Percentiles rank a stretch among this genome's conserved stretches.
These are phyloP conservation scores for Pythium vanterpoolii DNA, from an alignment of 352 stramenopile genomes.

Conservation along the genomic window DNA sequence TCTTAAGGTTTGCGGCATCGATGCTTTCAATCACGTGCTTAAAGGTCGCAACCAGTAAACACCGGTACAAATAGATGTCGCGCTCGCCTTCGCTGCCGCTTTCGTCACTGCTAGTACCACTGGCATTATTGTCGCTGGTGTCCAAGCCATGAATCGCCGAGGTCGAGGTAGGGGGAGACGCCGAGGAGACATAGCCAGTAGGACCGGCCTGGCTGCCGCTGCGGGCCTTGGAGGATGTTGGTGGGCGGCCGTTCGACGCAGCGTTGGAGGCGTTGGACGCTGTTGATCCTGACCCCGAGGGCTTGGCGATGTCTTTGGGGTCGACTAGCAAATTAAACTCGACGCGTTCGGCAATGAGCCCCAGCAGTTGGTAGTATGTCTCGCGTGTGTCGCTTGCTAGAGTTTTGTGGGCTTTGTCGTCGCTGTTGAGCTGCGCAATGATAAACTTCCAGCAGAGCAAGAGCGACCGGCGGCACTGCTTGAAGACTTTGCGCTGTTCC, in stretches of 20 bases:
- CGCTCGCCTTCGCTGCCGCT: slow-evolving; percentile 41
- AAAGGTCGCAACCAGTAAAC: slow-evolving; percentile 70
- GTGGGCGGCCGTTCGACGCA: slow-evolving; percentile 4
- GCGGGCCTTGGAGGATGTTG: slow-evolving; percentile 7
- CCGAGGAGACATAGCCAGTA: background rate
- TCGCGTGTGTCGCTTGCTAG: slow-evolving; percentile 36
- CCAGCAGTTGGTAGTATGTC: slow-evolving; percentile 63
- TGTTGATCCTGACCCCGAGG: too few relatives aligned
- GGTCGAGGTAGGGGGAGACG: slow-evolving; percentile 8
- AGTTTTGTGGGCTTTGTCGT: slow-evolving; percentile 27
- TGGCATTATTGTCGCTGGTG: slow-evolving; percentile 9
- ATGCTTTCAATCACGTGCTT: slow-evolving; percentile 68
- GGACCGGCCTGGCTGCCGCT: slow-evolving; percentile 17
- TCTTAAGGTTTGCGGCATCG: slow-evolving; percentile 36
- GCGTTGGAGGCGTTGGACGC: too few relatives aligned
- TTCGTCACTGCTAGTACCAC: background rate
- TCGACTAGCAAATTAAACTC: slow-evolving; percentile 54
- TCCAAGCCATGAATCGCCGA: slow-evolving; percentile 16
- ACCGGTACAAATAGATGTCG: slow-evolving; percentile 63
- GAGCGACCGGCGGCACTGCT: slow-evolving; percentile 55
- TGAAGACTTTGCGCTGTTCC: slow-evolving; percentile 45
- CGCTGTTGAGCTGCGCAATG: slow-evolving; percentile 54
- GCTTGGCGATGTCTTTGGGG: background rate
- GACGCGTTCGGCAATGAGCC: slow-evolving; percentile 56
- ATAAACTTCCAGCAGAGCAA: slow-evolving; percentile 68